Evolutionary conservation across 2,329 filamentous ascomycete species (phyloP), one percentile per base, ranked within the genome.

Genomic region (Aspergillus nomiae): DNA sequence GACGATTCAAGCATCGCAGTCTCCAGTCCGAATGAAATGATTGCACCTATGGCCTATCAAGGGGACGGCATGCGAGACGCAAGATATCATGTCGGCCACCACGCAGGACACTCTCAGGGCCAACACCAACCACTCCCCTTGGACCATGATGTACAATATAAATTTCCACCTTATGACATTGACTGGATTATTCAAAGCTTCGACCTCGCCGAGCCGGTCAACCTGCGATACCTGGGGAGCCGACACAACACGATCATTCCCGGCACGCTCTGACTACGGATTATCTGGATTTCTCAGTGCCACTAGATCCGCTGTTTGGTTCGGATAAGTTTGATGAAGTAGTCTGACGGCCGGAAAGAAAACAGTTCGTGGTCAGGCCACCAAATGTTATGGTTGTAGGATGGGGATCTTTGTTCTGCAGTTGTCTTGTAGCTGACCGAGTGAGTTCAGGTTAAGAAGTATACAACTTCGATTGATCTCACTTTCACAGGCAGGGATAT

Each of bases 391-490:
- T 10, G 32, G 11, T 12, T 34, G 32, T 12, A 34, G 11, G 32
- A 12, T 34, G 3, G 10, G 32, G 32, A 16, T 16, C 34, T 36
- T 36, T 3, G 26, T 28, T 4, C 14, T 5, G 6, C 34, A 2
- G 14, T 36, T 36, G 14, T 36, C 12, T 5, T 16, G 34, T 36
- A 36, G 14, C 16, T 36, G 16, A 6, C 6, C 10, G 10, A 7
- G 32, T 3, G 32, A 11, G 32, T 36, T 36, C 14, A 36, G 2
- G 14, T 16, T 34, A 16, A 36, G 5, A 16, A 36, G 7, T 36
- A 16, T 16, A 36, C 14, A 3, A 3, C 6, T 16, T 16, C 2
- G 5, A 36, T 14, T 0, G 0, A 16, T 8, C 5, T 16, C 0
- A 14, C 34, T 36, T 2, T 36, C 5, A 36, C 14, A 16, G 5